A percentile compares a stretch with the other conserved stretches of the same genome.
phyloP scores from a whole-genome alignment of 2,329 filamentous ascomycete species.

The Ascochyta fabae region DNA sequence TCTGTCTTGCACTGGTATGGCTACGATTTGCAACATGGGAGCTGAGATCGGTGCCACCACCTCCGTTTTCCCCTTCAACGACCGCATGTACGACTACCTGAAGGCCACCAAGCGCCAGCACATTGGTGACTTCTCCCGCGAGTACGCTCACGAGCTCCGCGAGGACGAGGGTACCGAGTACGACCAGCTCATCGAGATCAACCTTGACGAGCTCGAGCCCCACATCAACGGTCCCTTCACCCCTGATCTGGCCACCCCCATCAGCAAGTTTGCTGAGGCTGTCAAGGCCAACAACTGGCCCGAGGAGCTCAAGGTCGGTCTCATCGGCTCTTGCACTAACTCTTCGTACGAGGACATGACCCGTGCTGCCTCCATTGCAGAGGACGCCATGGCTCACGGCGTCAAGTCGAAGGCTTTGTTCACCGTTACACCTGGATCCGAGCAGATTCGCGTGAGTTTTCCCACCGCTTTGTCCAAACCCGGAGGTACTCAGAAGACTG shows the following conservation, averaged over 20 bases:
- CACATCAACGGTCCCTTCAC: constrained; percentile 99
- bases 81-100: constrained; percentile 97
- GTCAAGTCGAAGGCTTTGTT: constrained; percentile 93
- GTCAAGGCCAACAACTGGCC: constrained; percentile 97
- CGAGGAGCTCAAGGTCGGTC: constrained; percentile 91
- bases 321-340: constrained; percentile 99
- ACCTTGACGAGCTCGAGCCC: constrained; percentile 92
- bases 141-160: constrained; percentile 83
- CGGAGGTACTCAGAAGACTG: constrained; percentile 4
- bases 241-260: constrained; percentile 94
- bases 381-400: constrained; percentile 88
- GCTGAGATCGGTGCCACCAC: constrained; percentile 81
- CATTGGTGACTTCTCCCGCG: constrained; percentile 88
- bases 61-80: constrained; percentile 96
- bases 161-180: constrained; percentile 93
- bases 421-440: constrained; percentile 93
- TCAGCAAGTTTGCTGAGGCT: constrained; percentile 95
- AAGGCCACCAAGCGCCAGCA: constrained; percentile 85
- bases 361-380: constrained; percentile 87
- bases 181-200: constrained; percentile 94
- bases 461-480: constrained; percentile 41
- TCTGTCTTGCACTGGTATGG: constrained; percentile 86
- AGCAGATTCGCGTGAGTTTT: constrained; percentile 76
- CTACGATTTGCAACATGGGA: constrained; percentile 66
- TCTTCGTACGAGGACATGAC: constrained; percentile 89